These are phyloP conservation scores for Verbena officinalis DNA, from an alignment of 257 asterid genomes.

Conservation along the genomic window DNA sequence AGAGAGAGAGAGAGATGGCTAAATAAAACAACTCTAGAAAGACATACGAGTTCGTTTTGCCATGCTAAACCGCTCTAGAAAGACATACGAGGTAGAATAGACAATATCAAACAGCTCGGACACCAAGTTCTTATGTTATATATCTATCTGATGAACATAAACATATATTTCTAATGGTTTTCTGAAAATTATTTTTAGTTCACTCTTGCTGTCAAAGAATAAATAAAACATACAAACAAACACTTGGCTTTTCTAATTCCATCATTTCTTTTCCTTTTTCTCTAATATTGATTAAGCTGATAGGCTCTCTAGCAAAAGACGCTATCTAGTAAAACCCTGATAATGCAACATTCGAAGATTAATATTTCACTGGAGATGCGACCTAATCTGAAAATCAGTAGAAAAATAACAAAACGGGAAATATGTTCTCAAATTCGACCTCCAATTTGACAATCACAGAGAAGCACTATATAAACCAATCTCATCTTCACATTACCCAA, in stretches of 20 bases:
- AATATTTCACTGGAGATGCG: background rate
- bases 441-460: background rate
- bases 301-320: background rate
- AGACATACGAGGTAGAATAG: too few species aligned
- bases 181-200: too few species aligned
- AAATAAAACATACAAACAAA: too few species aligned
- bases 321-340: background rate
- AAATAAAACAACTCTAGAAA: too few species aligned
- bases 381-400: slow-evolving; percentile 10
- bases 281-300: background rate
- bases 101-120: too few species aligned
- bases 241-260: background rate
- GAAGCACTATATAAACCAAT: background rate
- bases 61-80: too few species aligned
- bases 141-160: too few species aligned
- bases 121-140: too few species aligned
- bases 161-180: too few species aligned
- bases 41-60: too few species aligned
- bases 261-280: background rate
- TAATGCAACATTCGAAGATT: background rate
- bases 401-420: background rate
- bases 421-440: slow-evolving; percentile 6
- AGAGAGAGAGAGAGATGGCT: slow-evolving; percentile 4
- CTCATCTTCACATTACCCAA: background rate
- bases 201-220: too few species aligned